Percentiles rank a stretch among this genome's conserved stretches.
phyloP scores from a whole-genome alignment of 345 rosid genomes.

The Excoecaria agallocha region DNA sequence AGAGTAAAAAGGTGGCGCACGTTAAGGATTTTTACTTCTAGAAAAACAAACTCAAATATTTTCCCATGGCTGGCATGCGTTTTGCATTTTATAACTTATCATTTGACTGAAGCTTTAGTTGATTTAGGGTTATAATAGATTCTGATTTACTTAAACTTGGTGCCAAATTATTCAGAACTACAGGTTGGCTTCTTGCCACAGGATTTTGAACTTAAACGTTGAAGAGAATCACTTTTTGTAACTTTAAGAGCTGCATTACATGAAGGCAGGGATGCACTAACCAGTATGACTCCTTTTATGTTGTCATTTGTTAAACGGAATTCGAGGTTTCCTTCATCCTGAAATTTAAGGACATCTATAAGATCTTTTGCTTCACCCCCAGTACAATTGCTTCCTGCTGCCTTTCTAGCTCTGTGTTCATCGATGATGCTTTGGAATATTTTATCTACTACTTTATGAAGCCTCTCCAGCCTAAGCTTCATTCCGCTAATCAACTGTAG shows the following conservation, averaged over 20 bases:
- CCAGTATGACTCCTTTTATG: constrained; percentile 9
- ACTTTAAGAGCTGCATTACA: not conserved
- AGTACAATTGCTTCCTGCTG: not conserved
- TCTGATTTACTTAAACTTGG: not conserved
- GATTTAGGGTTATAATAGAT: not conserved
- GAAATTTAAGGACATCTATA: constrained; percentile 2
- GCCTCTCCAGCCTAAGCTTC: not conserved
- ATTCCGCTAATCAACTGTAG: not conserved
- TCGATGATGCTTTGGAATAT: constrained; percentile 3
- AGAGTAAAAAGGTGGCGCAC: not conserved
- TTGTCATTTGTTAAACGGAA: constrained; percentile 8
- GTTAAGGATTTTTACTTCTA: not conserved
- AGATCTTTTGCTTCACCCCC: not conserved
- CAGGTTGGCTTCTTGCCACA: not conserved
- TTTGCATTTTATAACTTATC: not conserved
- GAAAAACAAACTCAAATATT: not conserved
- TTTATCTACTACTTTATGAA: not conserved
- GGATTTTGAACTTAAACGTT: not conserved
- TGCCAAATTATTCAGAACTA: not conserved
- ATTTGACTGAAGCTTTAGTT: not conserved
- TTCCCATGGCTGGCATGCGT: not conserved
- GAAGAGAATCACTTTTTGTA: not conserved
- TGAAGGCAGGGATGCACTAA: not conserved
- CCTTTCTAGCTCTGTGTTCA: constrained; percentile 7
- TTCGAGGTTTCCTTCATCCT: not conserved